These are phyloP conservation scores for Verticillium klebahnii DNA, from an alignment of 2,329 filamentous ascomycete species.

Conservation along the genomic window DNA sequence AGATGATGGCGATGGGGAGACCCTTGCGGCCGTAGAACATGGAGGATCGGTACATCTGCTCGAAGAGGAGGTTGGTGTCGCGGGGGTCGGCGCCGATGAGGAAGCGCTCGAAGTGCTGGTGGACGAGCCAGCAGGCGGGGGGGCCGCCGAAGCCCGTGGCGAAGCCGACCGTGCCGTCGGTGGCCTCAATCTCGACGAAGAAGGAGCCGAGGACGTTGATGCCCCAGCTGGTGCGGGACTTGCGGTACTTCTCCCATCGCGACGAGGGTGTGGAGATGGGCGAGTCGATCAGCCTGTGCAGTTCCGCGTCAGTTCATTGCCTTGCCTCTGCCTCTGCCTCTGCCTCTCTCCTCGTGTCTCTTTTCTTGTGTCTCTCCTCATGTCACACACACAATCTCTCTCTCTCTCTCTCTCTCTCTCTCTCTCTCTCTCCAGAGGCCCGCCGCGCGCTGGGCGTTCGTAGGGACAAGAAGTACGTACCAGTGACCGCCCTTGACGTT, in stretches of 20 bases:
- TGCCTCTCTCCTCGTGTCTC: background rate
- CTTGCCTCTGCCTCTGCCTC: no score
- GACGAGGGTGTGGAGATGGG: constrained; percentile 93
- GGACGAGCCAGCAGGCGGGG: constrained; percentile 88
- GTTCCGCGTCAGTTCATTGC: constrained; percentile 25
- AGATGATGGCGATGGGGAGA: constrained; percentile 84
- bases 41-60: constrained; percentile 93
- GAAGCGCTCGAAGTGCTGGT: constrained; percentile 92
- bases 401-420: no score
- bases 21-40: constrained; percentile 98
- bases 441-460: no score
- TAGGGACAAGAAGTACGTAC: constrained; percentile 30
- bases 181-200: constrained; percentile 82
- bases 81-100: constrained; percentile 82
- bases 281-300: constrained; percentile 77
- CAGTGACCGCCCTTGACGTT: constrained; percentile 76
- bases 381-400: no score
- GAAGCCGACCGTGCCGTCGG: constrained; percentile 88
- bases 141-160: constrained; percentile 92
- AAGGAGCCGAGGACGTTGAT: constrained; percentile 95
- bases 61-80: constrained; percentile 87
- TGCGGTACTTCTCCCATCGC: constrained; percentile 80
- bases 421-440: no score
- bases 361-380: background rate
- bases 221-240: constrained; percentile 86